phyloP scores from a whole-genome alignment of 495 filamentous ascomycete genomes.

The Talaromyces adpressus region DNA sequence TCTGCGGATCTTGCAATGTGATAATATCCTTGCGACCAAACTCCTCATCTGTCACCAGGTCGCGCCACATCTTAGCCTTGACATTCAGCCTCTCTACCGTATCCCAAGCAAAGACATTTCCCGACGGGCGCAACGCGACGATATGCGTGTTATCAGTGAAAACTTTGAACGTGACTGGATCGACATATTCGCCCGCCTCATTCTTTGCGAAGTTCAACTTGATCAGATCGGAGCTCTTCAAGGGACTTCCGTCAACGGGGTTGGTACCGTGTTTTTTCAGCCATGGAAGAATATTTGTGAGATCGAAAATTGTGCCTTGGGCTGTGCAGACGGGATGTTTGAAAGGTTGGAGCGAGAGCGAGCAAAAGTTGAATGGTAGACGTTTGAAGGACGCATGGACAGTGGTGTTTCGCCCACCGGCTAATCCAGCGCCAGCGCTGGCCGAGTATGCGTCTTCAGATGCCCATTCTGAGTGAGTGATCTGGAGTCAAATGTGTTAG shows the following conservation, averaged over 20 bases:
- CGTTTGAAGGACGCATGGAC: conserved; percentile 68
- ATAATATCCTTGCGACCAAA: conserved; percentile 92
- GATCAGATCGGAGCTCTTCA: conserved; percentile 77
- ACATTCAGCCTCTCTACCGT: conserved; percentile 93
- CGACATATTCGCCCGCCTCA: conserved; percentile 85
- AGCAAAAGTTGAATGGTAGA: conserved; percentile 97
- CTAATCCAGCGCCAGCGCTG: conserved; percentile 62
- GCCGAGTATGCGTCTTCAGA: conserved; percentile 79
- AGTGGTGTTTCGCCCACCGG: conserved; percentile 34
- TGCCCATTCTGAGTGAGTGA: conserved; percentile 96
- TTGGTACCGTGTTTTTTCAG: conserved; percentile 89
- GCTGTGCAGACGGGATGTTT: conserved; percentile 76
- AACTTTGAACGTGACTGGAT: conserved; percentile 94
- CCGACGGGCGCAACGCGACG: conserved; percentile 78
- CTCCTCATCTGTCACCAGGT: conserved; percentile 80
- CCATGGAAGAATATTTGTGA: conserved; percentile 85
- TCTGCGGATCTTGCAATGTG: conserved; percentile 93
- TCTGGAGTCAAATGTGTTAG: conserved; percentile 36
- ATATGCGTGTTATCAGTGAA: conserved; percentile 98
- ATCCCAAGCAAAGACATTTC: conserved; percentile 94
- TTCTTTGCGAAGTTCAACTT: conserved; percentile 90
- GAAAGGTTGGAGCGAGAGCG: conserved; percentile 88
- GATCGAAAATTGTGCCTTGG: conserved; percentile 75
- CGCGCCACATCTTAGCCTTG: conserved; percentile 94
- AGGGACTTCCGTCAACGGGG: conserved; percentile 71